Evolutionary conservation across 805 yeast species (phyloP).

Genomic region (Candida boleticola): DNA sequence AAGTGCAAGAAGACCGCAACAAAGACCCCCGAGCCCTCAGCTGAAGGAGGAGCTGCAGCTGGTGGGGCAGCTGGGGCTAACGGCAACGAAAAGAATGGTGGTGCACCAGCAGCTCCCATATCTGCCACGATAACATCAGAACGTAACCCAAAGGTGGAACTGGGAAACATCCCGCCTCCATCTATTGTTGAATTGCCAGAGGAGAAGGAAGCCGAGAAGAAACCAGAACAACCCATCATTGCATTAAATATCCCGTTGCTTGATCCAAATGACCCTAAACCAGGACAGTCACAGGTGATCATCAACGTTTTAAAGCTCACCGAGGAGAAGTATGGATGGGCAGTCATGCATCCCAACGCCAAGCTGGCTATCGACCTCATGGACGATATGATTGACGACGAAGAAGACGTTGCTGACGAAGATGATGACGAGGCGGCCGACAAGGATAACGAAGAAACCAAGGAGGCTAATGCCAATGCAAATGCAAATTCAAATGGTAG

Average conservation of each 20-base stretch:
- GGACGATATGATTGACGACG: constrained; percentile 35
- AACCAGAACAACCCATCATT: constrained; percentile 43
- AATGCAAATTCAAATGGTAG: constrained; percentile 7
- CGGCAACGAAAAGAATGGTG: neutral
- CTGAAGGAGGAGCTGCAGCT: constrained; percentile 9
- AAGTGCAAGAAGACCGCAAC: constrained; percentile 12
- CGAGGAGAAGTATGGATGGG: constrained; percentile 84
- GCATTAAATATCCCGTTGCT: constrained; percentile 54
- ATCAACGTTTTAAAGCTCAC: constrained; percentile 71
- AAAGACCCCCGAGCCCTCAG: constrained; percentile 14
- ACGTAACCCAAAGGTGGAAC: constrained; percentile 10
- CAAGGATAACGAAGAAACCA: constrained; percentile 40
- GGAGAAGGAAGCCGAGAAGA: neutral
- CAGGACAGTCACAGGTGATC: constrained; percentile 62
- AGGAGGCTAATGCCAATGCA: constrained; percentile 22
- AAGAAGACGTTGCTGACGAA: constrained; percentile 26
- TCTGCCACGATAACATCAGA: constrained; percentile 19
- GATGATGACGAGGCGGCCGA: constrained; percentile 21
- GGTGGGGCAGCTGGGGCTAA: constrained; percentile 7
- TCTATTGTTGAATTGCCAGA: constrained; percentile 14
- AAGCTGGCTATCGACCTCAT: constrained; percentile 53
- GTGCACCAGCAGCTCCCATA: neutral
- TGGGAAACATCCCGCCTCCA: constrained; percentile 20
- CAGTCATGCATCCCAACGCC: constrained; percentile 64
- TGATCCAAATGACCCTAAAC: constrained; percentile 45